Base-by-base conservation (phyloP, 768 basidiomycete species). In the Daedaleopsis nitida region DNA sequence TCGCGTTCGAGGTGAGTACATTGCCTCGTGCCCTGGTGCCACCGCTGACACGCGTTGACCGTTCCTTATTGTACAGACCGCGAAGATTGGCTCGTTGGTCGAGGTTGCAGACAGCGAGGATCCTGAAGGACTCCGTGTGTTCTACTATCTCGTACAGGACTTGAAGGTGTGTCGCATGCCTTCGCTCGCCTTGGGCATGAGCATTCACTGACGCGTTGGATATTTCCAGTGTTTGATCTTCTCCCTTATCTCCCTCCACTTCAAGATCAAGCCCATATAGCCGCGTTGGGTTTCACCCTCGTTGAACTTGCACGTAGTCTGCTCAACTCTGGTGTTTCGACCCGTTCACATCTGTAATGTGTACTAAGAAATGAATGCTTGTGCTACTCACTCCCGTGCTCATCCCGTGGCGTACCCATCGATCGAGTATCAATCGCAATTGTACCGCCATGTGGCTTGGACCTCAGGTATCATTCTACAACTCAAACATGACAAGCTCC, bases 251-350 rank as follows among this genome's bases (percentile, higher is more conserved):
- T 94, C 94, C 3, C 85, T 99, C 39, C 96, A 99, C 81, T 98
- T 99, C 89, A 98, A 98, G 80, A 98, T 99, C 83, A 98, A 99
- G 83, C 97, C 97, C 16, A 98, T 94, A 68, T 94, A 86, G 77
- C 54, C 14, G 39, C 3, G 34, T 14, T 11, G 44, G 27, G 52
- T 50, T 49, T 21, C 24, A 13, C 21, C 21, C 9, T 13, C 13
- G 12, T 17, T 45, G n/a, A 9, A n/a, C 27, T 32, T 7, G 27
- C 27, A 32, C 4, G 27, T 45, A 9, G 44, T 45, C 44, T 45
- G 8, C n/a, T n/a, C n/a, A n/a, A n/a, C n/a, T n/a, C n/a, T n/a
- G n/a, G n/a, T n/a, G n/a, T n/a, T n/a, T n/a, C n/a, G n/a, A n/a
- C n/a, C n/a, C n/a, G n/a, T 14, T 13, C 39, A 42, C 3, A 12